These are phyloP conservation scores for Solanum aculeatissimum DNA, from an alignment of 305 asterid species.

Conservation along the genomic window DNA sequence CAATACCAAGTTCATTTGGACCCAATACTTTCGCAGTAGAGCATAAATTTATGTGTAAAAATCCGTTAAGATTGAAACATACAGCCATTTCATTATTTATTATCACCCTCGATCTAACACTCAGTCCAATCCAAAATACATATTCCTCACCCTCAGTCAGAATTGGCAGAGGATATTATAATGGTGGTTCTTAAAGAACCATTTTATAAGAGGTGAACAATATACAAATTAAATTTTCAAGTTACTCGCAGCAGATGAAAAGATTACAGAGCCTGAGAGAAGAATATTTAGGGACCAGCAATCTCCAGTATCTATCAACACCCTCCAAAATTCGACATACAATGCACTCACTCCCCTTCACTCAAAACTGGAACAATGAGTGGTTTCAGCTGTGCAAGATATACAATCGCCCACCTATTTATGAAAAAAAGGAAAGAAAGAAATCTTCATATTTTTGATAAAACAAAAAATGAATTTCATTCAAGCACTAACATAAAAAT, in stretches of 20 bases:
- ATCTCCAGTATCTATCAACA: not conserved
- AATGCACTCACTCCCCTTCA: constrained; percentile 35
- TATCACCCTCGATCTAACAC: not conserved
- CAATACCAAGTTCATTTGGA: not conserved
- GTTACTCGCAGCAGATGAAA: not conserved
- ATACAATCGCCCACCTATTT: constrained; percentile 84
- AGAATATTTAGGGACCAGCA: not conserved
- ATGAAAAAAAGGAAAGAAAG: not conserved
- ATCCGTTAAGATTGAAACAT: not conserved
- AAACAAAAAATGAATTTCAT: not conserved
- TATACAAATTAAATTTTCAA: not conserved
- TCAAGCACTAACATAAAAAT: not conserved
- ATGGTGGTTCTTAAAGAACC: not conserved
- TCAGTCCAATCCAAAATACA: not conserved
- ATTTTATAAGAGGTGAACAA: not conserved
- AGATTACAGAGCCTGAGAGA: not conserved
- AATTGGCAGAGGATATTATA: not conserved
- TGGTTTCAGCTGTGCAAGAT: constrained; percentile 85
- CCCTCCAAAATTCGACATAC: not conserved
- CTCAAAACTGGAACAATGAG: constrained; percentile 73
- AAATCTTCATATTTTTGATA: not conserved
- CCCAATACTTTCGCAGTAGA: not conserved
- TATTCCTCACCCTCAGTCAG: not conserved
- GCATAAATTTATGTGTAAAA: not conserved
- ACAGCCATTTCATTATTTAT: not conserved